Conservation (phyloP, 768 basidiomycete genomes). For the Boletus sensibilis region DNA sequence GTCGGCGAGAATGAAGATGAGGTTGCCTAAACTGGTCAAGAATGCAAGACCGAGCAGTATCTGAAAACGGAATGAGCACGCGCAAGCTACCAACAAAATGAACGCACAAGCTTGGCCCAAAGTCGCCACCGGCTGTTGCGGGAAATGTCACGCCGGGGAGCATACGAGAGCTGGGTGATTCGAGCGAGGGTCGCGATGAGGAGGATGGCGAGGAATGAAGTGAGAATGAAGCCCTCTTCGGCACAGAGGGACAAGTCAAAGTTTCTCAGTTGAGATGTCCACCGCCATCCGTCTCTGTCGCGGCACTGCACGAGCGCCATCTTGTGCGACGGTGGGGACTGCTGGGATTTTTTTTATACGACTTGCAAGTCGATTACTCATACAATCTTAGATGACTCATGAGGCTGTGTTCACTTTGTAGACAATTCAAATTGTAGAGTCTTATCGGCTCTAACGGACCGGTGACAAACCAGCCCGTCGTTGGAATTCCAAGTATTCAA, state of each 20-base stretch:
- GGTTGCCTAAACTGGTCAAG: conserved; percentile 43
- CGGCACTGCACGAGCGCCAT: conserved; percentile 45
- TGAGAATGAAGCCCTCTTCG: conserved; percentile 68
- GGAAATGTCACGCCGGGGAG: conserved; percentile 35
- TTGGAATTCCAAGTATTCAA: too few relatives aligned
- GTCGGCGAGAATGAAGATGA: conserved; percentile 39
- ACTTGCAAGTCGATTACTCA: not conserved
- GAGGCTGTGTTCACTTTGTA: too few relatives aligned
- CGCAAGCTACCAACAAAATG: not conserved
- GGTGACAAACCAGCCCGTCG: too few relatives aligned
- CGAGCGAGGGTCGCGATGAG: conserved; percentile 43
- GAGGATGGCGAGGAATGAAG: conserved; percentile 48
- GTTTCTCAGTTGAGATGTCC: conserved; percentile 53
- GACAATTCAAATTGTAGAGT: too few relatives aligned
- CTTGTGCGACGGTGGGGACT: not conserved
- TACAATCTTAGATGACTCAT: too few relatives aligned
- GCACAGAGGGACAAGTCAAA: conserved; percentile 84
- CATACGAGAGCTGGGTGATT: conserved; percentile 31
- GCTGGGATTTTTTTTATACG: not conserved
- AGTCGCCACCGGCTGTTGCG: conserved; percentile 52
- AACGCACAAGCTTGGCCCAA: conserved; percentile 64
- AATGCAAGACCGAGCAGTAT: conserved; percentile 47
- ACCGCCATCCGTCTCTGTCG: conserved; percentile 64
- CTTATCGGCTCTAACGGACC: too few relatives aligned
- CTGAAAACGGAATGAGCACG: conserved; percentile 34